Conservation (phyloP, 1,284 basidiomycete species). For the Laetiporus sulphureus region DNA sequence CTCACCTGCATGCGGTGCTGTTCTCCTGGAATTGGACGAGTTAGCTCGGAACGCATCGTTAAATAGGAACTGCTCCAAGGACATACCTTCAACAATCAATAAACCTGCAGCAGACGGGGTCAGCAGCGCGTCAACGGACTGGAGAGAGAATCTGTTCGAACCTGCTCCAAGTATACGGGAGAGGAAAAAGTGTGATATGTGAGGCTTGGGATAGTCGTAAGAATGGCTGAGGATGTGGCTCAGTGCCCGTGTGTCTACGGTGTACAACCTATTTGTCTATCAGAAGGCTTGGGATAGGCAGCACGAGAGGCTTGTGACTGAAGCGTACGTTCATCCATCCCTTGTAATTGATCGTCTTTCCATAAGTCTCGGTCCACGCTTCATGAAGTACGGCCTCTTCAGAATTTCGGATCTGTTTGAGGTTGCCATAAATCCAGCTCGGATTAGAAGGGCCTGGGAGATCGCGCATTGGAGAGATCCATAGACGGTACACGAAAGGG, state of each 20-base stretch:
- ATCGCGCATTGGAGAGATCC: conserved; percentile 36
- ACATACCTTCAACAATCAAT: conserved; percentile 7
- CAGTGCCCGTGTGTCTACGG: conserved; percentile 31
- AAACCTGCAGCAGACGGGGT: conserved; percentile 3
- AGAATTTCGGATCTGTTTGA: conserved; percentile 35
- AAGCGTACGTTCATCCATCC: conserved; percentile 39
- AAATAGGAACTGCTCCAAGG: not conserved
- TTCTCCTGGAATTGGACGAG: conserved; percentile 1
- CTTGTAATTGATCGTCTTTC: conserved; percentile 41
- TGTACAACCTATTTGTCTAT: conserved; percentile 37
- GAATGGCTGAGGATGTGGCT: conserved; percentile 32
- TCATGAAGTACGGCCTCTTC: conserved; percentile 39
- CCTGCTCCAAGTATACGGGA: conserved; percentile 24
- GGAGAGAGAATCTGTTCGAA: conserved; percentile 4
- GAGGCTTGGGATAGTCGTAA: conserved; percentile 28
- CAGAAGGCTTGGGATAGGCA: not conserved
- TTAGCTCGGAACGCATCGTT: not conserved
- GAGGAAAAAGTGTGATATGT: conserved; percentile 15
- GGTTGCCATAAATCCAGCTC: conserved; percentile 48
- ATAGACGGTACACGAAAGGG: conserved; percentile 10
- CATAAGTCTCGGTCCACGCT: conserved; percentile 51
- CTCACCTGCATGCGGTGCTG: conserved; percentile 7
- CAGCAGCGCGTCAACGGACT: not conserved
- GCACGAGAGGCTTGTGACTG: not conserved
- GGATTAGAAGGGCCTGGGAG: conserved; percentile 44